Base-by-base conservation (phyloP, 768 basidiomycete species). In the Psilocybe cubensis region DNA sequence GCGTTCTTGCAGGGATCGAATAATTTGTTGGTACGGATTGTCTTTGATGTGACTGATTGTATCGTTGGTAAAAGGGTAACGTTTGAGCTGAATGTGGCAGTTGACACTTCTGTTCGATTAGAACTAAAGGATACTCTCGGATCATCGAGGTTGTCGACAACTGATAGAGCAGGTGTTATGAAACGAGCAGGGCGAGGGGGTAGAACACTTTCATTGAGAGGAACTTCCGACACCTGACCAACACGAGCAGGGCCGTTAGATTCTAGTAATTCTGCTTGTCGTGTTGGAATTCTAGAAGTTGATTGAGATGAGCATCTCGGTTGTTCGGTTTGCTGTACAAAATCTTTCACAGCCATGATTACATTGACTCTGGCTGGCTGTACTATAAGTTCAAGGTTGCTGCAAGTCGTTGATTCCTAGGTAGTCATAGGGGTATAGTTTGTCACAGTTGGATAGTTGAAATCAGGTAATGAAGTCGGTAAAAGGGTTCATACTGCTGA, bases 261-360 rank as follows among this genome's bases (percentile, higher is more conserved):
- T 14, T 38, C 14, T 11, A 38, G 35, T n/a, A 14, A 25, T 38
- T 40, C 27, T 11, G 29, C 43, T 33, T 18, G 35, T 28, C 51
- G 47, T n/a, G 35, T 20, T 59, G 20, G 62, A 44, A 24, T 38
- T 28, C 14, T 27, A 51, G 57, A 43, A 11, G 21, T 1, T 43
- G 49, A 17, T 7, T 18, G 41, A 20, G 25, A 38, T 6, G 44
- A 17, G 12, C 21, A 47, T 33, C 53, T 21, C 17, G 56, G 45
- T 44, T 60, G 59, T 56, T 77, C 74, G 57, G 70, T 75, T 41
- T 65, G 62, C 28, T 70, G 63, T 52, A 73, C 66, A 46, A 75
- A 67, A 35, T 75, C 73, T 66, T 75, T 72, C 49, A 73, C 70
- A 28, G 69, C 56, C 72, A 73, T 75, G n/a, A 47, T 25, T 40